Conservation (phyloP, 2,329 filamentous ascomycete genomes). For the Magnaporthiopsis poae region DNA sequence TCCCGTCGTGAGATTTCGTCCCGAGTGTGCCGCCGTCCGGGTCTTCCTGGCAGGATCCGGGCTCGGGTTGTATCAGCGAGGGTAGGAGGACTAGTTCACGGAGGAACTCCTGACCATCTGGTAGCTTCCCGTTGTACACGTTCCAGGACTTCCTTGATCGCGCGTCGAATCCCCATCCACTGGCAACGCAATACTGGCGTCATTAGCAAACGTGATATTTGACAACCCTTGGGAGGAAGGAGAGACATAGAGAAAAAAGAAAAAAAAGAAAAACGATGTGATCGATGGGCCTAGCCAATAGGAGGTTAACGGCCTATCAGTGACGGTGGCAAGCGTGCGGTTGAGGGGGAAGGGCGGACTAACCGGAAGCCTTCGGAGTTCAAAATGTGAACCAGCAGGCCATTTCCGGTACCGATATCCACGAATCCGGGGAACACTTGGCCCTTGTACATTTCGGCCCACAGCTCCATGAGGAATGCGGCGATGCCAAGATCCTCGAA, state of each 20-base stretch:
- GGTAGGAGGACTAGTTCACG: constrained; percentile 42
- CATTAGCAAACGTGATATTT: not conserved
- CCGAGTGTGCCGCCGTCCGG: not conserved
- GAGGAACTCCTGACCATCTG: constrained; percentile 22
- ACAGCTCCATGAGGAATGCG: constrained; percentile 85
- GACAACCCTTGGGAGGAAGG: not conserved
- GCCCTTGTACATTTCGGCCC: constrained; percentile 67
- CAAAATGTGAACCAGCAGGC: constrained; percentile 76
- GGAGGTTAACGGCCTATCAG: not conserved
- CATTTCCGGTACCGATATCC: constrained; percentile 93
- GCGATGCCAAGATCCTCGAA: constrained; percentile 90
- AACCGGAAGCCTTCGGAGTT: constrained; percentile 61
- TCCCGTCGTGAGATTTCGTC: constrained; percentile 41
- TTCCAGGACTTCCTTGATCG: constrained; percentile 76
- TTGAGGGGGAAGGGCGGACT: not conserved
- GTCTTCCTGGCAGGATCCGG: not conserved
- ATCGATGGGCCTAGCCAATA: not conserved
- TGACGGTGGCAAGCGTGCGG: not conserved
- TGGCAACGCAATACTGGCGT: not conserved
- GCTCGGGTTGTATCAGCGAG: constrained; percentile 23
- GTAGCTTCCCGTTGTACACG: constrained; percentile 44
- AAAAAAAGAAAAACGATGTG: too few relatives aligned
- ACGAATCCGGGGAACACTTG: constrained; percentile 73
- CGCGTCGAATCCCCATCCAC: constrained; percentile 86
- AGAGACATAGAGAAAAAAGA: not conserved